Percentiles rank a stretch among this genome's conserved stretches.
phyloP scores from a whole-genome alignment of 495 filamentous ascomycete genomes.

The Trichocladium uniseriatum region DNA sequence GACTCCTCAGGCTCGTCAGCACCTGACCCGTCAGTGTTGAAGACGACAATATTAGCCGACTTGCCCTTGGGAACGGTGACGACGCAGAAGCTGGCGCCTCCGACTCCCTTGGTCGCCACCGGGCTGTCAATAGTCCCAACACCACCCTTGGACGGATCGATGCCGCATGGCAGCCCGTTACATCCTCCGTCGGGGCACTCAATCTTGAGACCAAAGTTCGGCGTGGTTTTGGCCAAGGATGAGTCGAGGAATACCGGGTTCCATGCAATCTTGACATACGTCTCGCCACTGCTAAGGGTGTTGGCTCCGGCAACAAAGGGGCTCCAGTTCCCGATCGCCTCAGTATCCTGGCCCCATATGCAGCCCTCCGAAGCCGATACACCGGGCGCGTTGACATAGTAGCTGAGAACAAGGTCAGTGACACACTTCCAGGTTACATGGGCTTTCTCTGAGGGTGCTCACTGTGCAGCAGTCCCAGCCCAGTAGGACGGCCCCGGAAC shows the following conservation, averaged over 20 bases:
- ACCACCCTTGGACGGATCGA: conserved; percentile 53
- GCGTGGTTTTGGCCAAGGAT: conserved; percentile 47
- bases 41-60: conserved; percentile 60
- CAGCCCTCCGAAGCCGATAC: conserved; percentile 51
- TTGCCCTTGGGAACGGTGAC: conserved; percentile 63
- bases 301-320: conserved; percentile 75
- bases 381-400: conserved; percentile 73
- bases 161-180: conserved; percentile 65
- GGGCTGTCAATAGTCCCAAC: conserved; percentile 50
- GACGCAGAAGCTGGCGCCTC: conserved; percentile 66
- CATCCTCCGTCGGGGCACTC: conserved; percentile 58
- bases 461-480: conserved; percentile 68
- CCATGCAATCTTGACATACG: conserved; percentile 70
- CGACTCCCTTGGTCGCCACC: conserved; percentile 49
- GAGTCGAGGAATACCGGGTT: conserved; percentile 65
- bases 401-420: conserved; percentile 37
- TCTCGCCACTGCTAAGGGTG: conserved; percentile 52
- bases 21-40: conserved; percentile 36
- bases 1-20: background rate
- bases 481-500: conserved; percentile 66
- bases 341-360: conserved; percentile 56
- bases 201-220: conserved; percentile 62
- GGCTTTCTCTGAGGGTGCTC: conserved; percentile 14
- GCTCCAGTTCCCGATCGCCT: conserved; percentile 69
- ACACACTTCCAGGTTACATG: background rate